These are phyloP conservation scores for Chamaecrista fasciculata DNA, from an alignment of 306 rosid species.

Conservation along the genomic window DNA sequence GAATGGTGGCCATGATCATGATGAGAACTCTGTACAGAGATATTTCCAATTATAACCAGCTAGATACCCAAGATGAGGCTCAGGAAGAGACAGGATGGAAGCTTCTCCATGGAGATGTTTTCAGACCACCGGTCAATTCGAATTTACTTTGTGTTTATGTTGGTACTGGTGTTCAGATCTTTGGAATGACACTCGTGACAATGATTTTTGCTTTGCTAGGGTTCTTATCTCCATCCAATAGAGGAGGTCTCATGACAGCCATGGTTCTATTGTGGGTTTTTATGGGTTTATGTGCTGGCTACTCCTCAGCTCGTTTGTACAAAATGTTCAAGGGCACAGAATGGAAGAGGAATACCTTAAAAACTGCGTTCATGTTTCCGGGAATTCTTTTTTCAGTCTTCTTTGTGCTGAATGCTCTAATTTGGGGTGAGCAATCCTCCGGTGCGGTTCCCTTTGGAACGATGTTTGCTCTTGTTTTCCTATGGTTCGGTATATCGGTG, in stretches of 20 bases:
- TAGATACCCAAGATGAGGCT: slow-evolving; percentile 98
- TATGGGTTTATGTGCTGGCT: slow-evolving; percentile 98
- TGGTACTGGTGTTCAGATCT: slow-evolving; percentile 98
- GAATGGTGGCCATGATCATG: slow-evolving; percentile 99
- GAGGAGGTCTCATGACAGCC: slow-evolving; percentile 99
- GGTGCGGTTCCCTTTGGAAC: slow-evolving; percentile 99
- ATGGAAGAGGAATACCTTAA: slow-evolving; percentile 95
- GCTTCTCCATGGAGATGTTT: slow-evolving; percentile 95
- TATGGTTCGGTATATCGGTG: slow-evolving; percentile 97
- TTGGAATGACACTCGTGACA: slow-evolving; percentile 96
- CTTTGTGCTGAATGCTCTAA: slow-evolving; percentile 90
- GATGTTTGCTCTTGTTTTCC: slow-evolving; percentile 91
- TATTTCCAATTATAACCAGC: slow-evolving; percentile 96
- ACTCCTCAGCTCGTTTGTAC: slow-evolving; percentile 93
- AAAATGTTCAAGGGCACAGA: slow-evolving; percentile 98
- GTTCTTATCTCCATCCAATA: slow-evolving; percentile 97
- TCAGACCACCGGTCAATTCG: slow-evolving; percentile 89
- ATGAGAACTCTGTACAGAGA: slow-evolving; percentile 98
- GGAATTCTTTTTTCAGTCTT: slow-evolving; percentile 85
- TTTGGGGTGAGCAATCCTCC: slow-evolving; percentile 97
- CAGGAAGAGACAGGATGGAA: slow-evolving; percentile 99
- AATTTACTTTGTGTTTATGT: slow-evolving; percentile 87
- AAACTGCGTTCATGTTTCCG: slow-evolving; percentile 98
- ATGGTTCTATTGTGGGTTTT: slow-evolving; percentile 99
- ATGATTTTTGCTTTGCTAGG: slow-evolving; percentile 97